phyloP scores from a whole-genome alignment of 768 basidiomycete species.

The Crassisporium funariophilum region DNA sequence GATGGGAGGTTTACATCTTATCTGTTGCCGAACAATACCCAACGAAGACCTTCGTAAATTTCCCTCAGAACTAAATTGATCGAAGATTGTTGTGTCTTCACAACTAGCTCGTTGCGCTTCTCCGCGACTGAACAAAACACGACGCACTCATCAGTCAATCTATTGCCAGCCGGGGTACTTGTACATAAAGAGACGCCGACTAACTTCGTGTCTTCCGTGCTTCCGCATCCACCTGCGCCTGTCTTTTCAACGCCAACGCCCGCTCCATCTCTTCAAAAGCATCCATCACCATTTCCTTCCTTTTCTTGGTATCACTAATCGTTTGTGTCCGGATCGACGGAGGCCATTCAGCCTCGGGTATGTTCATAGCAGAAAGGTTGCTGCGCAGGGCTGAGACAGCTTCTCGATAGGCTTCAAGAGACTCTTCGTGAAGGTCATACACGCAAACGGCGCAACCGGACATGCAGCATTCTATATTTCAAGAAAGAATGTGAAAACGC shows the following conservation, averaged over 20 bases:
- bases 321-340: conserved; percentile 36
- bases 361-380: conserved; percentile 45
- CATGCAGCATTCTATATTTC: conserved; percentile 84
- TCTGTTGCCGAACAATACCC: conserved; percentile 55
- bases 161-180: not conserved
- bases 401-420: conserved; percentile 60
- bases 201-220: conserved; percentile 20
- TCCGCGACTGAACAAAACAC: not conserved
- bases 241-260: conserved; percentile 50
- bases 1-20: too few species aligned
- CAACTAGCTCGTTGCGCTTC: conserved; percentile 6
- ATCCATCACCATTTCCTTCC: conserved; percentile 44
- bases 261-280: conserved; percentile 78
- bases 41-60: conserved; percentile 48
- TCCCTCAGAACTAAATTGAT: conserved; percentile 17
- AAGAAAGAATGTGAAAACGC: not conserved
- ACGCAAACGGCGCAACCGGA: conserved; percentile 92
- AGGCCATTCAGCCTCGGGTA: conserved; percentile 73
- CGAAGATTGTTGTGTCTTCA: conserved; percentile 14
- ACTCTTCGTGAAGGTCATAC: conserved; percentile 84
- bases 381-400: conserved; percentile 51
- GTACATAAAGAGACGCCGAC: too few species aligned
- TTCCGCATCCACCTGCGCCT: conserved; percentile 11
- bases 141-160: not conserved
- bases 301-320: conserved; percentile 13